Percentiles rank a stretch among this genome's conserved stretches.
Evolutionary conservation across 495 filamentous ascomycete genomes (phyloP).

Genomic region (Penicillium canescens): DNA sequence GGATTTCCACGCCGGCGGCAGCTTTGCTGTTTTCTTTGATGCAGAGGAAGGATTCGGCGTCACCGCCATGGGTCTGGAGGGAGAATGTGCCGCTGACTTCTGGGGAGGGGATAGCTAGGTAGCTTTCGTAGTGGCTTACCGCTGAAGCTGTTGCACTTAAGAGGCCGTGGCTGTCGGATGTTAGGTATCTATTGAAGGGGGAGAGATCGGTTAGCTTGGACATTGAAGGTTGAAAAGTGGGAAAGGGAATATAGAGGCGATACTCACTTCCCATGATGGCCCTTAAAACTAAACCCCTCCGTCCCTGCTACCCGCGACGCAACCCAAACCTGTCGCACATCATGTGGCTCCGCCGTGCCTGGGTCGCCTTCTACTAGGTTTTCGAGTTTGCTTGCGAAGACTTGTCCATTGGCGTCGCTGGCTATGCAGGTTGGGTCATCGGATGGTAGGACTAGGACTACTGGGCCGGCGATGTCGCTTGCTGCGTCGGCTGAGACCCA

Average conservation of each 20-base stretch:
- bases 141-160: constrained; percentile 77
- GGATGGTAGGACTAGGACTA: constrained; percentile 78
- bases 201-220: neutral
- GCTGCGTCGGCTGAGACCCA: constrained; percentile 86
- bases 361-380: constrained; percentile 81
- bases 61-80: constrained; percentile 60
- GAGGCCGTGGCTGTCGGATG: constrained; percentile 80
- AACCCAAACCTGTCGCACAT: constrained; percentile 94
- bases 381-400: constrained; percentile 77
- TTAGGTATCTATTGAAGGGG: constrained; percentile 57
- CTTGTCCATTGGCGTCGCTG: constrained; percentile 78
- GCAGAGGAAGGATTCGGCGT: constrained; percentile 52
- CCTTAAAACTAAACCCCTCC: constrained; percentile 80
- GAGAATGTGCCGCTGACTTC: constrained; percentile 67
- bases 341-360: constrained; percentile 83
- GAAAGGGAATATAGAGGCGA: neutral
- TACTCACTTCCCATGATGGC: constrained; percentile 77
- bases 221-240: neutral
- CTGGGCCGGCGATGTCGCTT: constrained; percentile 77
- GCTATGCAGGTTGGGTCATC: constrained; percentile 69
- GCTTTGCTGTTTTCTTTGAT: constrained; percentile 46
- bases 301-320: constrained; percentile 82
- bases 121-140: constrained; percentile 79
- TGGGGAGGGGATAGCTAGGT: constrained; percentile 62
- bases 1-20: constrained; percentile 54